Conservation (phyloP, 805 yeast genomes). For the Deakozyma indianensis region DNA sequence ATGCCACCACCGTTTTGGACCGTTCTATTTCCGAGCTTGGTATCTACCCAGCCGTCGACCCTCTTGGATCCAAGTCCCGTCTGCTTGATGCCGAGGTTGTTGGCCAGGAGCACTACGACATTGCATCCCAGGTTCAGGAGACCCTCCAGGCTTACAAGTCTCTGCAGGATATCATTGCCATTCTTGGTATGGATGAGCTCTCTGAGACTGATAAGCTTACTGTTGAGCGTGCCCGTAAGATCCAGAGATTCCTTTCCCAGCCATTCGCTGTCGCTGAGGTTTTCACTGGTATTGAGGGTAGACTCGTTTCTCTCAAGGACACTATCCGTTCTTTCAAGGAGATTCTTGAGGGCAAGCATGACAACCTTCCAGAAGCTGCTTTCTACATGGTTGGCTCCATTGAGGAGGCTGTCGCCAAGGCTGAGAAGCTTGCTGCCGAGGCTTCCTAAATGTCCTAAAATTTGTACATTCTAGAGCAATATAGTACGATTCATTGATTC, state of each 20-base stretch:
- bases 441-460: conserved; percentile 11
- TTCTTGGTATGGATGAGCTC: conserved; percentile 99
- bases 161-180: conserved; percentile 99
- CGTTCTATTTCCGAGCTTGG: conserved; percentile 99
- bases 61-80: conserved; percentile 98
- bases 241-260: conserved; percentile 99
- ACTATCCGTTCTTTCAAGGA: conserved; percentile 91
- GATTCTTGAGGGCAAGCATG: conserved; percentile 97
- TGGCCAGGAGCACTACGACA: conserved; percentile 97
- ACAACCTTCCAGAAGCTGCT: conserved; percentile 96
- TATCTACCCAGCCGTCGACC: conserved; percentile 99
- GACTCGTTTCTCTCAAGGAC: conserved; percentile 91
- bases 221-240: conserved; percentile 99
- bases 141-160: conserved; percentile 99
- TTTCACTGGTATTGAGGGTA: conserved; percentile 99
- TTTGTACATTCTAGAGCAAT: neutral
- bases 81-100: conserved; percentile 93
- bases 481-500: neutral
- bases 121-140: conserved; percentile 91
- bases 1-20: conserved; percentile 98
- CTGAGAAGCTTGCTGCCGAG: conserved; percentile 96
- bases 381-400: conserved; percentile 99
- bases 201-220: conserved; percentile 97
- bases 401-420: conserved; percentile 96
- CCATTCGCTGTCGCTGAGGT: conserved; percentile 99